These are phyloP conservation scores for Amanita fuliginea DNA, from an alignment of 768 basidiomycete species.

Conservation along the genomic window DNA sequence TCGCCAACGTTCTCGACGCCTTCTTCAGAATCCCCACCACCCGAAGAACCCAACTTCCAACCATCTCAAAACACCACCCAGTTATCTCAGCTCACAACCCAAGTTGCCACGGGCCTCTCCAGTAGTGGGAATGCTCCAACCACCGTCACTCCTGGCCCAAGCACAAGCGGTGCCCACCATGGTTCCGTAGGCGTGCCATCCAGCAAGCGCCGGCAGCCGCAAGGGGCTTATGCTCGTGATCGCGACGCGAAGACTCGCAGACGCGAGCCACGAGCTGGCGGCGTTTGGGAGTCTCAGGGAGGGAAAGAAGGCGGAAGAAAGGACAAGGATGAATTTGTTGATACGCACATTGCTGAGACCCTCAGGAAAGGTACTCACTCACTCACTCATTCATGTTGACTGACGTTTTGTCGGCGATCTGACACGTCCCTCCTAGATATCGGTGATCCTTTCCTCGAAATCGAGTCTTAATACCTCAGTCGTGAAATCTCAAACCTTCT, in stretches of 20 bases:
- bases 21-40: slow-evolving; percentile 30
- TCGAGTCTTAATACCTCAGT: neutral
- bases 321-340: slow-evolving; percentile 48
- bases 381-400: slow-evolving; percentile 2
- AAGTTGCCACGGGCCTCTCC: slow-evolving; percentile 21
- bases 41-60: slow-evolving; percentile 24
- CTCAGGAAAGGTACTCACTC: slow-evolving; percentile 45
- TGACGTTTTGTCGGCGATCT: neutral
- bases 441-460: slow-evolving; percentile 43
- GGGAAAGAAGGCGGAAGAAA: slow-evolving; percentile 19
- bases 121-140: neutral
- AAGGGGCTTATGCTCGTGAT: slow-evolving; percentile 25
- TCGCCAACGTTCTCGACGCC: slow-evolving; percentile 30
- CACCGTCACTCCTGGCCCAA: neutral
- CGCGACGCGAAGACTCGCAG: slow-evolving; percentile 41
- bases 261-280: slow-evolving; percentile 26
- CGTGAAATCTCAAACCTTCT: too few relatives aligned
- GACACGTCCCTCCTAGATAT: slow-evolving; percentile 26
- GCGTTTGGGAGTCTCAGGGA: neutral
- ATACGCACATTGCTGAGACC: slow-evolving; percentile 35
- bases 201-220: slow-evolving; percentile 2
- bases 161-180: neutral
- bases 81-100: slow-evolving; percentile 23
- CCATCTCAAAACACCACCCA: slow-evolving; percentile 11
- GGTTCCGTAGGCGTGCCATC: neutral